Conservation (phyloP, 2,329 filamentous ascomycete genomes). For the Paracamarosporium sp. region DNA sequence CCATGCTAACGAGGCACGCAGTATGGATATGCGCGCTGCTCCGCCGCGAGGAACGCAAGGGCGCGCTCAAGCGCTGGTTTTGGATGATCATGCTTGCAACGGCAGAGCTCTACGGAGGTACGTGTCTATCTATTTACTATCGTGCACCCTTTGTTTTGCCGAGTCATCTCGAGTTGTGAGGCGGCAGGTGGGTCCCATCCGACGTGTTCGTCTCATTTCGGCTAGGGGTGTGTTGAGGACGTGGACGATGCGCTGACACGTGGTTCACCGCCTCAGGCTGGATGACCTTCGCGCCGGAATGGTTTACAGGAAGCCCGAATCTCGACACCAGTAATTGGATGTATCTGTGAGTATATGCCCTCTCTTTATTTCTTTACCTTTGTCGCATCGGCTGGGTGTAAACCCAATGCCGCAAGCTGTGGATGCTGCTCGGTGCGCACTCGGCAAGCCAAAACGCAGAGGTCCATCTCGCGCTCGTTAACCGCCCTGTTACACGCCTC, state of each 20-base stretch:
- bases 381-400: neutral
- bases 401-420: neutral
- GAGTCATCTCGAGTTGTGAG: slow-evolving; percentile 6
- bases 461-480: neutral
- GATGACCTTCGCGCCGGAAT: slow-evolving; percentile 72
- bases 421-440: neutral
- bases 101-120: slow-evolving; percentile 68
- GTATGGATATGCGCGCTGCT: slow-evolving; percentile 63
- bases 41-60: slow-evolving; percentile 46
- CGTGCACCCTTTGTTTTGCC: neutral
- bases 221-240: slow-evolving; percentile 23
- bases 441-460: neutral
- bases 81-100: slow-evolving; percentile 66
- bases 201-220: slow-evolving; percentile 14
- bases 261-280: slow-evolving; percentile 54
- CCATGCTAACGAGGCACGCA: slow-evolving; percentile 5
- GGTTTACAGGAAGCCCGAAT: slow-evolving; percentile 64
- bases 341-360: slow-evolving; percentile 55
- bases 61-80: slow-evolving; percentile 54
- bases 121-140: slow-evolving; percentile 25
- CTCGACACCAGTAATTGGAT: slow-evolving; percentile 66
- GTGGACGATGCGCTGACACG: slow-evolving; percentile 43
- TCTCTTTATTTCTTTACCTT: neutral
- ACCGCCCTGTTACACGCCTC: neutral
- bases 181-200: slow-evolving; percentile 18